Percentiles rank a stretch among this genome's conserved stretches.
Evolutionary conservation across 192 early-diverging fungal genomes (phyloP).

Genomic region (Coemansia asiatica): DNA sequence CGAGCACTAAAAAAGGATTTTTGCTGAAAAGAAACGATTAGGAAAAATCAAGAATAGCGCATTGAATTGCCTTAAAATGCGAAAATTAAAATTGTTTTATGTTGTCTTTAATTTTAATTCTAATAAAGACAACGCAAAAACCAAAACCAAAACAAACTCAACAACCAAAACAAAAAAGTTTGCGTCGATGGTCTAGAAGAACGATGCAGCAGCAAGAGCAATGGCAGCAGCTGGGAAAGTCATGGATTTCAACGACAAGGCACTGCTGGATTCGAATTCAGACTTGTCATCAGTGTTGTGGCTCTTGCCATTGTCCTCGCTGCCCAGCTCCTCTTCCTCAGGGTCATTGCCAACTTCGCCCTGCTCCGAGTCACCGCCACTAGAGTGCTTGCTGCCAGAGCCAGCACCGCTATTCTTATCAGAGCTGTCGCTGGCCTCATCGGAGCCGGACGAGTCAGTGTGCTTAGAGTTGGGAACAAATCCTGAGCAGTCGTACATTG

Average conservation of each 20-base stretch:
- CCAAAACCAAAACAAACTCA: neutral
- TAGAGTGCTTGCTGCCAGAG: neutral
- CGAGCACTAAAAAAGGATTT: neutral
- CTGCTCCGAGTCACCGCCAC: slow-evolving; percentile 2
- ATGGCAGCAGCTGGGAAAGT: slow-evolving; percentile 19
- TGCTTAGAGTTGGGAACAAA: slow-evolving; percentile 39
- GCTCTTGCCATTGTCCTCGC: slow-evolving; percentile 1
- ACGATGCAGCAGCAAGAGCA: slow-evolving; percentile 16
- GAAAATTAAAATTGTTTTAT: no score
- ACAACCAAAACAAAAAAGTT: neutral
- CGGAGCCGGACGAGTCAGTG: slow-evolving; percentile 5
- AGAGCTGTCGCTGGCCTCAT: slow-evolving; percentile 3
- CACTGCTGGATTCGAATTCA: slow-evolving; percentile 12
- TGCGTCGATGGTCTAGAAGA: slow-evolving; percentile 17
- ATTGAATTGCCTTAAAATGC: neutral
- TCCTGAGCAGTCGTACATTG: slow-evolving; percentile 53
- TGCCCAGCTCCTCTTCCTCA: neutral
- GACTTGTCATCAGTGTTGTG: neutral
- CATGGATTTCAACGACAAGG: slow-evolving; percentile 9
- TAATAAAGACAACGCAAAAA: neutral
- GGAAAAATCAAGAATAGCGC: neutral
- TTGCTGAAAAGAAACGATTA: neutral
- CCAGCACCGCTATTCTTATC: neutral
- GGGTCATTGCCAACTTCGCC: slow-evolving; percentile 8
- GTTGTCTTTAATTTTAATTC: neutral